Conservation (phyloP, 495 filamentous ascomycete species). For the Evernia prunastri region DNA sequence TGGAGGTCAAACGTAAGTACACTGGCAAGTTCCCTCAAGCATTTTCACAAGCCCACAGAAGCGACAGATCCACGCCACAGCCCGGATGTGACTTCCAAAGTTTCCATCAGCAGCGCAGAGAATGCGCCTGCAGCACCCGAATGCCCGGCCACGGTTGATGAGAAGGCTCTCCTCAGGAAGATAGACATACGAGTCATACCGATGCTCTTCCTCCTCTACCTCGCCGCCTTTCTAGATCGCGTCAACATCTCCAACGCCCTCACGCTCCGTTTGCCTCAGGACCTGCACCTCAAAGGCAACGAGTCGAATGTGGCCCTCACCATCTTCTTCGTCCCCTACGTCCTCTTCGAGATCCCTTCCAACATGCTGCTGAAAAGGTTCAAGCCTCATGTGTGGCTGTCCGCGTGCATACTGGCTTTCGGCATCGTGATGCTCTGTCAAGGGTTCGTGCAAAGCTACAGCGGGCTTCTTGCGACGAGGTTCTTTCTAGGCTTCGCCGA, state of each 20-base stretch:
- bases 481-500: constrained; percentile 53
- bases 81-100: not conserved
- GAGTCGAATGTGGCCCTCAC: constrained; percentile 62
- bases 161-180: constrained; percentile 49
- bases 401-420: constrained; percentile 31
- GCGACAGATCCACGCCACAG: not conserved
- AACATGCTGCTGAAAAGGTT: constrained; percentile 81
- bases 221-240: constrained; percentile 65
- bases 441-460: constrained; percentile 45
- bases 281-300: constrained; percentile 44
- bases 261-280: constrained; percentile 35
- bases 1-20: not conserved
- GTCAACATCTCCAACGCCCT: constrained; percentile 63
- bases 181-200: constrained; percentile 63
- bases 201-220: constrained; percentile 59
- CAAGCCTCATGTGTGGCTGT: constrained; percentile 68
- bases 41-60: not conserved
- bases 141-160: constrained; percentile 51
- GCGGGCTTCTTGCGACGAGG: constrained; percentile 57
- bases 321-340: constrained; percentile 88
- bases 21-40: not conserved
- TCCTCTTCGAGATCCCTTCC: constrained; percentile 79
- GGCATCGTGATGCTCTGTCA: constrained; percentile 32
- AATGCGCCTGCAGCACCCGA: not conserved
- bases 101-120: not conserved